These are phyloP conservation scores for Talaromyces verruculosus DNA, from an alignment of 2,329 filamentous ascomycete species.

Conservation along the genomic window DNA sequence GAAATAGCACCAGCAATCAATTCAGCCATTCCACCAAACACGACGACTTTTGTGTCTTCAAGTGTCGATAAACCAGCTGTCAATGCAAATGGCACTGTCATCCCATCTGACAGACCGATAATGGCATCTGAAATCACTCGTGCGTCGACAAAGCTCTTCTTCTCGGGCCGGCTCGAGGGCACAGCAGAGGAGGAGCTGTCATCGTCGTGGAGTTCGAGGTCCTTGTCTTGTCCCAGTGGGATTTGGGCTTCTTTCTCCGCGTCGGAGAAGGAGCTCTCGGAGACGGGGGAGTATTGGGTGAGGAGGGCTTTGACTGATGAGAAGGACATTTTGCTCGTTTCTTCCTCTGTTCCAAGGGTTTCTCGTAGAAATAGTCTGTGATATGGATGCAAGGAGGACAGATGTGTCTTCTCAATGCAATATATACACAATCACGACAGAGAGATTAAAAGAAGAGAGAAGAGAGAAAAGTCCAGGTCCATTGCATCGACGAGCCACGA, in stretches of 20 bases:
- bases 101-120: conserved; percentile 73
- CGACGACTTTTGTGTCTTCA: conserved; percentile 64
- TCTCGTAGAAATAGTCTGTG: background rate
- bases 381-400: background rate
- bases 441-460: background rate
- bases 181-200: background rate
- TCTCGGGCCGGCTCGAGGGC: background rate
- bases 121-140: conserved; percentile 59
- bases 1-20: conserved; percentile 73
- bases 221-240: conserved; percentile 14
- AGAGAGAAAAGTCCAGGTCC: background rate
- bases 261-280: conserved; percentile 19
- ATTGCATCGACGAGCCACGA: conserved; percentile 2
- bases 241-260: conserved; percentile 18
- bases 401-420: background rate
- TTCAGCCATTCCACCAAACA: conserved; percentile 72
- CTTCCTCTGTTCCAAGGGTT: background rate
- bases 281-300: conserved; percentile 21
- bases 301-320: conserved; percentile 21
- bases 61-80: conserved; percentile 66
- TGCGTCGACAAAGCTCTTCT: conserved; percentile 33
- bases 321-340: conserved; percentile 18
- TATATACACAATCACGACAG: background rate
- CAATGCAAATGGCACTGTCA: conserved; percentile 77
- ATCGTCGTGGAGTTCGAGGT: conserved; percentile 10